phyloP scores from a whole-genome alignment of 192 early-diverging fungal genomes.

The Coemansia sp. region DNA sequence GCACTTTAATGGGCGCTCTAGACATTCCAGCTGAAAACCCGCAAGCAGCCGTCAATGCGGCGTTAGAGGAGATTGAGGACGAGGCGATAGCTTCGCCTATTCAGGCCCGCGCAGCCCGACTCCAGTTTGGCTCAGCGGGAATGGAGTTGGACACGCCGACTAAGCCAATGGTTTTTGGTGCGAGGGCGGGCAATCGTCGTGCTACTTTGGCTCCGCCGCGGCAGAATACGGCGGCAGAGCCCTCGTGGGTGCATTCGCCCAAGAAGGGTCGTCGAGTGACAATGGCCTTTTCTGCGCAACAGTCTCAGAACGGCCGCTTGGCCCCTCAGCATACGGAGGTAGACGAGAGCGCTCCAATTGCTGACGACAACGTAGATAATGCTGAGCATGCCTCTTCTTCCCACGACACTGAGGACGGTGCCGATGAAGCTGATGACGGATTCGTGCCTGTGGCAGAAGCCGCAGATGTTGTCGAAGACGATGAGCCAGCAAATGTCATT shows the following conservation, averaged over 20 bases:
- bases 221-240: constrained; percentile 7
- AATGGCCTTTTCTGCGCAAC: constrained; percentile 26
- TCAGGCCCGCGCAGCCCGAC: constrained; percentile 12
- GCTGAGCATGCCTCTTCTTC: not conserved
- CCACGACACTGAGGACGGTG: constrained; percentile 15
- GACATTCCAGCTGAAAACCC: constrained; percentile 27
- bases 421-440: constrained; percentile 2
- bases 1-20: constrained; percentile 36
- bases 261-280: constrained; percentile 34
- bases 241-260: constrained; percentile 40
- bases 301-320: not conserved
- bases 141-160: not conserved
- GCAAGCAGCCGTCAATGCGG: not conserved
- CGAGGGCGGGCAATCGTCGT: constrained; percentile 18
- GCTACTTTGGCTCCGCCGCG: constrained; percentile 31
- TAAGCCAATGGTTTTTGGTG: not conserved
- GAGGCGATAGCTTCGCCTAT: constrained; percentile 21
- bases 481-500: not conserved
- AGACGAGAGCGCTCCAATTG: not conserved
- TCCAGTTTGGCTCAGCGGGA: not conserved
- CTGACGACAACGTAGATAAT: not conserved
- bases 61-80: constrained; percentile 6
- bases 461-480: not conserved
- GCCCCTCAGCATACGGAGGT: not conserved
- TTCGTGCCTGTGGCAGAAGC: not conserved